Evolutionary conservation across 2,329 filamentous ascomycete genomes (phyloP).

Genomic region (Plenodomus lindquistii): DNA sequence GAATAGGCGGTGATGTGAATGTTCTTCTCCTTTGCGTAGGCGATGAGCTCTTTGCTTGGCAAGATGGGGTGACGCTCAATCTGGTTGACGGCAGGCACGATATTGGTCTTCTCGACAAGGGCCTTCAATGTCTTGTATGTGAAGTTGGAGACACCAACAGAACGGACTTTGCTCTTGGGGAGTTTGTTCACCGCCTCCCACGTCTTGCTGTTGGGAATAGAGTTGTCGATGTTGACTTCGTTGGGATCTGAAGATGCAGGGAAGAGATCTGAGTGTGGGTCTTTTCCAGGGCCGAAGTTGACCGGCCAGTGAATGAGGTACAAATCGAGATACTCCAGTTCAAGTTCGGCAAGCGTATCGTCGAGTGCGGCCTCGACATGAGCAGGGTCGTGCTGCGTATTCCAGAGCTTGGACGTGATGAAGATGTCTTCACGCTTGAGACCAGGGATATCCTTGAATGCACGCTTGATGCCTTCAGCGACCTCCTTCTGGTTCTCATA

Average conservation of each 20-base stretch:
- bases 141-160: slow-evolving; percentile 38
- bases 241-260: slow-evolving; percentile 55
- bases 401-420: slow-evolving; percentile 84
- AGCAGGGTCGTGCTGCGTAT: slow-evolving; percentile 76
- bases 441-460: slow-evolving; percentile 30
- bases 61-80: slow-evolving; percentile 38
- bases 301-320: slow-evolving; percentile 90
- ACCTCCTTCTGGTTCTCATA: slow-evolving; percentile 40
- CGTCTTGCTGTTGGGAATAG: slow-evolving; percentile 33
- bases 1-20: slow-evolving; percentile 40
- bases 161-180: slow-evolving; percentile 44
- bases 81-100: slow-evolving; percentile 36
- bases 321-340: slow-evolving; percentile 86
- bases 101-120: slow-evolving; percentile 55
- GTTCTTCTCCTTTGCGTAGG: slow-evolving; percentile 36
- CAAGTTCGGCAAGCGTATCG: slow-evolving; percentile 73
- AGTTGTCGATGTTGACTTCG: slow-evolving; percentile 49
- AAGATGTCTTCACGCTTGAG: slow-evolving; percentile 38
- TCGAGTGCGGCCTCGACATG: slow-evolving; percentile 74
- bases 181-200: slow-evolving; percentile 46
- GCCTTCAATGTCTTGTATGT: slow-evolving; percentile 51
- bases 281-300: slow-evolving; percentile 64
- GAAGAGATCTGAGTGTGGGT: slow-evolving; percentile 39
- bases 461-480: slow-evolving; percentile 35
- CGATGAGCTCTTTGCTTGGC: slow-evolving; percentile 33